Conservation (phyloP, 257 asterid species). For the Capsicum chinense region DNA sequence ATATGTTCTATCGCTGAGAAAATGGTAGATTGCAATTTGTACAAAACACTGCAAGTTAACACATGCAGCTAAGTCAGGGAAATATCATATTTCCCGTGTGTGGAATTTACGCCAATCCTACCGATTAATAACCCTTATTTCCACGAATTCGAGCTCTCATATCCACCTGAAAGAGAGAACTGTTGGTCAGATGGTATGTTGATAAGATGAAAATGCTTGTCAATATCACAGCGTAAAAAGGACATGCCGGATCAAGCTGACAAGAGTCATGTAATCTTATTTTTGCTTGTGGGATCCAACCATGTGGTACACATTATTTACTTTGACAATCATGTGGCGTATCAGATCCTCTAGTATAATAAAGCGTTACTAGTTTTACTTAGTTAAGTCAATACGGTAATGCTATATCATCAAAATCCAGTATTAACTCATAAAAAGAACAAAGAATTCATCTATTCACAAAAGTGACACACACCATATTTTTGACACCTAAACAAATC, state of each 20-base stretch:
- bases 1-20: not conserved
- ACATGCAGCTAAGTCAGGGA: constrained; percentile 8
- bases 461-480: not conserved
- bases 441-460: not conserved
- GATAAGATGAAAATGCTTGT: not conserved
- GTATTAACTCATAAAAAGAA: not conserved
- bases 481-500: constrained; percentile 14
- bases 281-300: not conserved
- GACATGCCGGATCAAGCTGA: not conserved
- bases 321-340: not conserved
- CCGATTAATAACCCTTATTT: constrained; percentile 78
- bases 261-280: not conserved
- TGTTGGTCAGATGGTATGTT: constrained; percentile 20
- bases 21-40: not conserved
- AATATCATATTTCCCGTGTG: not conserved
- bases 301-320: not conserved
- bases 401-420: not conserved
- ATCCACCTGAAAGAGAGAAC: constrained; percentile 62
- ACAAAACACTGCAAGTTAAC: constrained; percentile 30
- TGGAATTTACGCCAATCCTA: constrained; percentile 7
- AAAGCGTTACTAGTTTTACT: not conserved
- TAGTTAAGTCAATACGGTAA: not conserved
- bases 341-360: not conserved
- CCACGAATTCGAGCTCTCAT: constrained; percentile 98
- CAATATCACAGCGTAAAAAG: constrained; percentile 4